Conservation (phyloP, 1,139 yeast genomes). For the Eremothecium gossypii region DNA sequence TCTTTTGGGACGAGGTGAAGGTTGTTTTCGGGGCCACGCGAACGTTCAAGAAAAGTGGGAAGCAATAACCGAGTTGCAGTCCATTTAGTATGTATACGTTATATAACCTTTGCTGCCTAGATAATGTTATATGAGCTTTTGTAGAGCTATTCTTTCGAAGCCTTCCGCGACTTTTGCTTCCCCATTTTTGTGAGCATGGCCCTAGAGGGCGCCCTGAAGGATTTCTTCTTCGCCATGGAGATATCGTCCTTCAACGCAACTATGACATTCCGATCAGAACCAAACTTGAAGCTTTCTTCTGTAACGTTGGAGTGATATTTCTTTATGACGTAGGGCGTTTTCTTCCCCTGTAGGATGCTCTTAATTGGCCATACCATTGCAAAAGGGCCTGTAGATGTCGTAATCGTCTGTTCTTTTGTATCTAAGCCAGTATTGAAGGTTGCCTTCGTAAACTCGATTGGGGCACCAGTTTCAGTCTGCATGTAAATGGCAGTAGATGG, state of each 20-base stretch:
- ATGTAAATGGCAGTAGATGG: slow-evolving; percentile 70
- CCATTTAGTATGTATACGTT: not conserved
- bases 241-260: slow-evolving; percentile 67
- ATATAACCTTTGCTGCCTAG: no score
- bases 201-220: slow-evolving; percentile 49
- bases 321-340: slow-evolving; percentile 53
- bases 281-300: slow-evolving; percentile 72
- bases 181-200: slow-evolving; percentile 22
- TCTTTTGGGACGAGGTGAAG: slow-evolving; percentile 59
- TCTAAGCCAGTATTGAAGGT: slow-evolving; percentile 63
- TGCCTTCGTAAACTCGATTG: slow-evolving; percentile 59
- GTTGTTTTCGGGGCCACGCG: slow-evolving; percentile 39
- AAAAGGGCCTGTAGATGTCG: slow-evolving; percentile 73
- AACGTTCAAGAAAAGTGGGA: slow-evolving; percentile 10
- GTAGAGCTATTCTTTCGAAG: no score
- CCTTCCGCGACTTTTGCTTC: no score
- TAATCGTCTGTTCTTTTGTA: slow-evolving; percentile 58
- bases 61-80: not conserved
- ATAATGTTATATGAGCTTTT: no score
- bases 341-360: slow-evolving; percentile 45
- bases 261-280: slow-evolving; percentile 60
- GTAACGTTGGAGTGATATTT: slow-evolving; percentile 55
- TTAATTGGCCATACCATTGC: slow-evolving; percentile 73
- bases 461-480: slow-evolving; percentile 41
- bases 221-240: slow-evolving; percentile 47